Percentiles rank a stretch among this genome's conserved stretches.
These are phyloP conservation scores for Furcasterigmium furcatum DNA, from an alignment of 2,329 filamentous ascomycete species.

Conservation along the genomic window DNA sequence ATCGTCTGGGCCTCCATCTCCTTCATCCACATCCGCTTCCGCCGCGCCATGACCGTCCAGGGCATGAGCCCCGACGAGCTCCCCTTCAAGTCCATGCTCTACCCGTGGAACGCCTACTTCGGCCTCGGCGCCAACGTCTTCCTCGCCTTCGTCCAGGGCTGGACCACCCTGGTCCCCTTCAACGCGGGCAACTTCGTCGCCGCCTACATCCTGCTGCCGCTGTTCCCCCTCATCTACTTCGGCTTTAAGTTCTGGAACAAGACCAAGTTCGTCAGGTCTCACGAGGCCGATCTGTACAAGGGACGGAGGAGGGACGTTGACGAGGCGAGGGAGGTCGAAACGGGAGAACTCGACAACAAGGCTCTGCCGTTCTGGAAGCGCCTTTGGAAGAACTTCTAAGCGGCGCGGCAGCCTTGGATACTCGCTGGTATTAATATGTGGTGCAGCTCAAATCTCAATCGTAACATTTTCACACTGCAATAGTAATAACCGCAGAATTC, in stretches of 20 bases:
- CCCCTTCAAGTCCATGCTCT: conserved; percentile 52
- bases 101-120: conserved; percentile 58
- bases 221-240: conserved; percentile 56
- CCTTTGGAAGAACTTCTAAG: conserved; percentile 37
- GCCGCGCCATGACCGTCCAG: conserved; percentile 57
- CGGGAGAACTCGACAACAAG: conserved; percentile 16
- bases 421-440: too few species aligned
- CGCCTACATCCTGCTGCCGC: conserved; percentile 58
- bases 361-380: conserved; percentile 37
- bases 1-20: conserved; percentile 70
- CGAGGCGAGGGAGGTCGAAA: conserved; percentile 29
- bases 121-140: conserved; percentile 56
- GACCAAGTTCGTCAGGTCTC: conserved; percentile 44
- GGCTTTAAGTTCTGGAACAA: conserved; percentile 52
- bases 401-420: too few species aligned
- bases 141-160: conserved; percentile 58
- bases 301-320: conserved; percentile 55
- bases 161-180: conserved; percentile 57
- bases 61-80: conserved; percentile 51
- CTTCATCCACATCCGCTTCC: conserved; percentile 70
- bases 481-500: not conserved
- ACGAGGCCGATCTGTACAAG: conserved; percentile 54
- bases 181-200: conserved; percentile 57
- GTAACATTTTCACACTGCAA: too few species aligned
- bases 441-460: too few species aligned